Conservation (phyloP, 73 alveolate genomes). For the Paramecium sexaurelia region DNA sequence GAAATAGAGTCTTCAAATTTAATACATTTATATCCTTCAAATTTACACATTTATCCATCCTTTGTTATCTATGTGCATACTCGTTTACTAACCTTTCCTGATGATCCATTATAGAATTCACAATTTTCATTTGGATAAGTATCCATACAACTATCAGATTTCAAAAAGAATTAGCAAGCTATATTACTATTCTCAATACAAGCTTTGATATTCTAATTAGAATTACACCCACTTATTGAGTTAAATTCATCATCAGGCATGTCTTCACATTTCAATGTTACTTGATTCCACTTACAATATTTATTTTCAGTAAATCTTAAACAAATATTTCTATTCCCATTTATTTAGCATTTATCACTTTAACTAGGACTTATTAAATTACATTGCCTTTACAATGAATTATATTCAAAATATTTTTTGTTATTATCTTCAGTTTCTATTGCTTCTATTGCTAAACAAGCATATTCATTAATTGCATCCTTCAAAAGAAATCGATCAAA, state of each 20-base stretch:
- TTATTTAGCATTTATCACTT: not conserved
- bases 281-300: constrained; percentile 4
- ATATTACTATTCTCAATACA: not conserved
- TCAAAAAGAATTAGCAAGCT: not conserved
- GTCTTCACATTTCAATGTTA: not conserved
- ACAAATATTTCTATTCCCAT: not conserved
- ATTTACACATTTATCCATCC: not conserved
- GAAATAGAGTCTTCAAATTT: not conserved
- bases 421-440: not conserved
- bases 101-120: not conserved
- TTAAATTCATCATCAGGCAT: not conserved
- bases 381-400: not conserved
- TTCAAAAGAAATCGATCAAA: not conserved
- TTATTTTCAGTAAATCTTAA: not conserved
- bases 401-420: not conserved
- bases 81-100: not conserved
- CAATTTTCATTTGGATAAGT: not conserved
- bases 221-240: not conserved
- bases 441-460: constrained; percentile 15
- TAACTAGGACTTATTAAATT: not conserved
- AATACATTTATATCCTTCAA: not conserved
- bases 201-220: not conserved
- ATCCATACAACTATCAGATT: not conserved
- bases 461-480: not conserved
- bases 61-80: not conserved